phyloP scores from a whole-genome alignment of 495 filamentous ascomycete genomes.

The Neurospora intermedia region DNA sequence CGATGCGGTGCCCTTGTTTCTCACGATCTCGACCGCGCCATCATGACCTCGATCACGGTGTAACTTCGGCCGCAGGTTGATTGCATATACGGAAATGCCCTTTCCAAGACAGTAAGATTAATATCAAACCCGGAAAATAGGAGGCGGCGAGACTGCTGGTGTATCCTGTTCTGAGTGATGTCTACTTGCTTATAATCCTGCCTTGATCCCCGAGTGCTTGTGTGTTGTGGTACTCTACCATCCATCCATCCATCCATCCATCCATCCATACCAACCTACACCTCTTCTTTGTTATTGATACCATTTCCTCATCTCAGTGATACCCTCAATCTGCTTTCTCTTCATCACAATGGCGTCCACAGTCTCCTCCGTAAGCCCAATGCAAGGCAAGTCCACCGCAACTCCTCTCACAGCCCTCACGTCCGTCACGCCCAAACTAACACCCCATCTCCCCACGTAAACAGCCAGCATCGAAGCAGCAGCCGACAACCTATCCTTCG shows the following conservation, averaged over 20 bases:
- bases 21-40: not conserved
- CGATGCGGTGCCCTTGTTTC: not conserved
- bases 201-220: not conserved
- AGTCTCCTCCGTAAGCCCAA: not conserved
- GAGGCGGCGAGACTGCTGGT: not conserved
- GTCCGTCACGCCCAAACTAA: not conserved
- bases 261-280: not conserved
- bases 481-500: slow-evolving; percentile 7
- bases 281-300: not conserved
- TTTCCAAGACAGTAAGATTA: not conserved
- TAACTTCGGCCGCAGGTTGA: not conserved
- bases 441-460: not conserved
- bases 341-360: not conserved
- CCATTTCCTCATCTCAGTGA: not conserved
- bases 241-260: not conserved
- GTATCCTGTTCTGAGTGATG: not conserved
- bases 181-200: not conserved
- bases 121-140: not conserved
- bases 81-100: not conserved
- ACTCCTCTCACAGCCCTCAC: not conserved
- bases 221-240: not conserved
- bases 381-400: not conserved
- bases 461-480: slow-evolving; percentile 17
- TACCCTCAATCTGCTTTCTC: not conserved
- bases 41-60: not conserved